Evolutionary conservation across 2,329 filamentous ascomycete species (phyloP), one percentile per base, ranked within the genome.

Genomic region (Paecilomyces variotii): DNA sequence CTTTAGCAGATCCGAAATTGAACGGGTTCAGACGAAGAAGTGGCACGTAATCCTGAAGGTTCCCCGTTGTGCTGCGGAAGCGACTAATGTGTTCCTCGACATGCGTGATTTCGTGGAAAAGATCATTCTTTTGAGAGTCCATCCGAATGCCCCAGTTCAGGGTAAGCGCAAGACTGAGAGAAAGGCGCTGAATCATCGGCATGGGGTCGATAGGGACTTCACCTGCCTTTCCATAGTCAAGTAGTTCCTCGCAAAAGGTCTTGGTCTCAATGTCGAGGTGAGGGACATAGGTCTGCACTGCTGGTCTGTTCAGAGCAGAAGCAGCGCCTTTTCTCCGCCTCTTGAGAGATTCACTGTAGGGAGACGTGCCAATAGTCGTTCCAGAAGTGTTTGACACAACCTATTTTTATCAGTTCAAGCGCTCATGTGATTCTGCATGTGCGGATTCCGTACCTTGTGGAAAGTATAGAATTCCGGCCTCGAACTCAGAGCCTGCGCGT

Each of bases 351-450:
- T 88, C 85, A 57, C 81, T 84, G 67, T 86, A 88, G 0, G 86
- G 86, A 0, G 83, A 85, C 0, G 86, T 88, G 0, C 86, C 86
- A 58, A 88, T 87, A 0, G 86, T 88, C 0, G 85, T 87, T 4
- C 85, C 85, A 0, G 84, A 82, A 0, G 85, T 87, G 51, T 86
- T 84, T 2, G 83, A 86, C 1, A 87, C 76, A 2, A 87, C 81
- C 82, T 84, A 53, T 5, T 30, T 34, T 19, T 3, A 4, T 45
- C 35, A 45, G 35, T n/a, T n/a, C 7, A 45, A 4, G n/a, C 11
- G 4, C 14, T 7, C 35, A 19, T n/a, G n/a, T 2, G n/a, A 45
- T 19, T 7, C 5, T 19, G n/a, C 4, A 2, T 7, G 4, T n/a
- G 14, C 51, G 55, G 25, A 53, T 59, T 30, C 64, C 68, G 53